Evolutionary conservation across 768 basidiomycete species (phyloP).

Genomic region (Trametes punicea): DNA sequence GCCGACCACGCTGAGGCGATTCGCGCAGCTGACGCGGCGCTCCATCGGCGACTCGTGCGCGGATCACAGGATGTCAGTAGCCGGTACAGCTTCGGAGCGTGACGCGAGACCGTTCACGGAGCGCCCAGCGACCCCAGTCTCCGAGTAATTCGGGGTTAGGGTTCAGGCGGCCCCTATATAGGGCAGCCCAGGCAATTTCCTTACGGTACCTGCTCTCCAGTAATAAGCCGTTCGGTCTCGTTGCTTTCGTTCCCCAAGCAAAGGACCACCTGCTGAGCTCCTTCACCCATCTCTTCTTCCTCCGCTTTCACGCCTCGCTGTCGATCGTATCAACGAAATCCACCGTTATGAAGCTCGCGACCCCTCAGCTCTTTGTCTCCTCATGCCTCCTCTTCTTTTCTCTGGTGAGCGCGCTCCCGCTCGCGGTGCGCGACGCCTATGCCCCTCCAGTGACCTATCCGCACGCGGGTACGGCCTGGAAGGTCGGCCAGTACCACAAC

Average conservation of each 20-base stretch:
- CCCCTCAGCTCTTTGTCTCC: conserved; percentile 24
- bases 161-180: conserved; percentile 7
- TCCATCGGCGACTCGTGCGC: too few relatives aligned
- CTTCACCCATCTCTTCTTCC: background rate
- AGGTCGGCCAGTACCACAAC: conserved; percentile 39
- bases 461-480: conserved; percentile 40
- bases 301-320: background rate
- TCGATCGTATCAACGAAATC: background rate
- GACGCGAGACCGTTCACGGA: background rate
- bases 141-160: conserved; percentile 5
- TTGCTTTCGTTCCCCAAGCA: conserved; percentile 16
- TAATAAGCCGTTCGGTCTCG: conserved; percentile 12
- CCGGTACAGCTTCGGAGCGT: background rate
- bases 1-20: background rate
- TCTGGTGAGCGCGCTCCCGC: conserved; percentile 31
- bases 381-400: conserved; percentile 25
- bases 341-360: conserved; percentile 23
- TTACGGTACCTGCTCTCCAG: background rate
- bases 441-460: conserved; percentile 48
- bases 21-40: background rate
- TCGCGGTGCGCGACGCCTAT: conserved; percentile 42
- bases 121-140: background rate
- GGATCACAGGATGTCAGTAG: background rate
- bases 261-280: conserved; percentile 5
- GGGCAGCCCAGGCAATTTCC: background rate